These are phyloP conservation scores for Apophysomyces trapeziformis DNA, from an alignment of 371 early-diverging fungal species.

Conservation along the genomic window DNA sequence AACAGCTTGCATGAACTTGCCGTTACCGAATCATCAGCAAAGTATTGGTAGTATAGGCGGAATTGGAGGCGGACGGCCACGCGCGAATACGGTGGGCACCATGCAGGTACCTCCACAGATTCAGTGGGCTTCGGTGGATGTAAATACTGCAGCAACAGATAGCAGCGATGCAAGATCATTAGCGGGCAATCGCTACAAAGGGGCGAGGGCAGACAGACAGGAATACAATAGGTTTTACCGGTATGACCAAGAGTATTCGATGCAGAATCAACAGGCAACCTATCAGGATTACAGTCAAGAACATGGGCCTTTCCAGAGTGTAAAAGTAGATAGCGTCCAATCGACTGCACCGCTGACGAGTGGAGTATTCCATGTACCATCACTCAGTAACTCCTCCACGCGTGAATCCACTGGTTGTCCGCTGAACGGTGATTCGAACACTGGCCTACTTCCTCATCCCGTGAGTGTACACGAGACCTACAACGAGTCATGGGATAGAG, in stretches of 20 bases:
- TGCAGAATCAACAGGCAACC: not conserved
- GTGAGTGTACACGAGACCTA: constrained; percentile 11
- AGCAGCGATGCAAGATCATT: not conserved
- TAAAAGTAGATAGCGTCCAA: not conserved
- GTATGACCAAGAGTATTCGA: not conserved
- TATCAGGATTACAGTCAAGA: not conserved
- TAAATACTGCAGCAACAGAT: not conserved
- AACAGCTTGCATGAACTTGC: constrained; percentile 8
- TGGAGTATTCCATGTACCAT: not conserved
- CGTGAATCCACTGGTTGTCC: not conserved
- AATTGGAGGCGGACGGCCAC: constrained; percentile 31
- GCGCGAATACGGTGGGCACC: constrained; percentile 51
- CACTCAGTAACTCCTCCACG: not conserved
- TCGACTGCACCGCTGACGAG: not conserved
- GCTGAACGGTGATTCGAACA: not conserved
- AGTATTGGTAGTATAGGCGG: not conserved
- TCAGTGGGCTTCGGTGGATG: constrained; percentile 16
- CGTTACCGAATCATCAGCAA: not conserved
- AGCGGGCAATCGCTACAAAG: not conserved
- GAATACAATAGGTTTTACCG: not conserved
- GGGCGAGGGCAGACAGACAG: not conserved
- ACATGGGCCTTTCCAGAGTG: not conserved
- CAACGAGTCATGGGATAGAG: constrained; percentile 18
- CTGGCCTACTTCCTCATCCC: constrained; percentile 9
- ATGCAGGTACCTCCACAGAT: constrained; percentile 44